Evolutionary conservation across 1,284 basidiomycete species (phyloP).

Genomic region (Moesziomyces antarcticus): DNA sequence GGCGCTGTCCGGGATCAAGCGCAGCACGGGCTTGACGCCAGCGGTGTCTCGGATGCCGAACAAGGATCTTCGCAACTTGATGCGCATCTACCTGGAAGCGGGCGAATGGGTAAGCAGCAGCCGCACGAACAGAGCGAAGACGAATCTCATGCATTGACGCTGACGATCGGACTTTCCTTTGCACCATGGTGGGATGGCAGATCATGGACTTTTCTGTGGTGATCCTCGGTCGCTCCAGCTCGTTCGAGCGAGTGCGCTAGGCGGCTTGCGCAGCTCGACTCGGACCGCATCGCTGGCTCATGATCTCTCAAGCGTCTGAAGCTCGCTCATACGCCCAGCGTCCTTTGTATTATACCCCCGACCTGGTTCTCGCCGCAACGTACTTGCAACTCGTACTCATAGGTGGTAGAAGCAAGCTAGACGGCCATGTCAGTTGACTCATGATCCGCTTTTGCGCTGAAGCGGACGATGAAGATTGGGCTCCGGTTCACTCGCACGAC

Average conservation of each 20-base stretch:
- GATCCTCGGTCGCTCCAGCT: conserved; percentile 63
- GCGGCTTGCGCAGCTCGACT: too few relatives aligned
- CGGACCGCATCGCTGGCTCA: too few relatives aligned
- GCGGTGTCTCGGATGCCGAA: conserved; percentile 56
- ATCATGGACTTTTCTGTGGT: conserved; percentile 65
- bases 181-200: conserved; percentile 11
- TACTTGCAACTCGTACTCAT: too few relatives aligned
- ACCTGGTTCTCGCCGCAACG: too few relatives aligned
- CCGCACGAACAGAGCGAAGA: neutral
- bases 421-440: too few relatives aligned
- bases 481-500: neutral
- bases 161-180: neutral
- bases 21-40: conserved; percentile 63
- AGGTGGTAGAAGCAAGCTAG: too few relatives aligned
- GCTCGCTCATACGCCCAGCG: too few relatives aligned
- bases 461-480: neutral
- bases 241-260: conserved; percentile 64
- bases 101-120: conserved; percentile 64
- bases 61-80: conserved; percentile 62
- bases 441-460: too few relatives aligned
- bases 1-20: conserved; percentile 63
- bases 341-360: too few relatives aligned
- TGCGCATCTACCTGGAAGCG: conserved; percentile 63
- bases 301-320: neutral
- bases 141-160: neutral